phyloP scores from a whole-genome alignment of 1,139 yeast species.

The Suhomyces terraborum region DNA sequence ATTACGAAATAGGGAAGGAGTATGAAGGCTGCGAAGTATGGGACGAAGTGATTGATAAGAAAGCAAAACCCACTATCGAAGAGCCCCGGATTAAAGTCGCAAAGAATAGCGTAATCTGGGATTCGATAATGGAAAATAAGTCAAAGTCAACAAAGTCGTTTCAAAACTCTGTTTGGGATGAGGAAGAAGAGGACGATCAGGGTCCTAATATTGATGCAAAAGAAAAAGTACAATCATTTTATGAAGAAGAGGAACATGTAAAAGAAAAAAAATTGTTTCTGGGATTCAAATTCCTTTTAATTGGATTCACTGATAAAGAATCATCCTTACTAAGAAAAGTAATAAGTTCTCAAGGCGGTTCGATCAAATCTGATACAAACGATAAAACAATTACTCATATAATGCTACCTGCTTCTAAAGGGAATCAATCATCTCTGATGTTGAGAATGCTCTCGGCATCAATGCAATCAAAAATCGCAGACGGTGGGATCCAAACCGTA shows the following conservation, averaged over 20 bases:
- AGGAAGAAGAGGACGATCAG: constrained; percentile 12
- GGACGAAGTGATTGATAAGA: constrained; percentile 30
- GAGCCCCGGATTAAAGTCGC: constrained; percentile 23
- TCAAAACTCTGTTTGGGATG: constrained; percentile 36
- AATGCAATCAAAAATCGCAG: constrained; percentile 25
- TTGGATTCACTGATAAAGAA: constrained; percentile 43
- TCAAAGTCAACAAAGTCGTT: constrained; percentile 19
- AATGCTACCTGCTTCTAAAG: constrained; percentile 43
- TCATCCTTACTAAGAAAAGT: constrained; percentile 34
- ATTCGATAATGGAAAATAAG: constrained; percentile 48
- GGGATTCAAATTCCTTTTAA: constrained; percentile 37
- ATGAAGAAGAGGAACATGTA: not conserved
- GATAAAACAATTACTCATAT: constrained; percentile 38
- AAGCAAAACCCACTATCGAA: constrained; percentile 3
- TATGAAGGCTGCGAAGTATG: constrained; percentile 55
- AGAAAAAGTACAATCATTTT: not conserved
- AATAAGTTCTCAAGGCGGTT: constrained; percentile 48
- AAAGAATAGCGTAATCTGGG: constrained; percentile 45
- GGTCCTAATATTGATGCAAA: not conserved
- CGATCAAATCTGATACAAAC: constrained; percentile 22
- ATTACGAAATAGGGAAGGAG: constrained; percentile 35
- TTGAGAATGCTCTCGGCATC: constrained; percentile 29
- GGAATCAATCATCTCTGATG: constrained; percentile 28
- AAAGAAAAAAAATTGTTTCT: constrained; percentile 28
- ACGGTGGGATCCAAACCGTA: constrained; percentile 35